Evolutionary conservation across 345 rosid genomes (phyloP).

Genomic region (Citrus hindsii): DNA sequence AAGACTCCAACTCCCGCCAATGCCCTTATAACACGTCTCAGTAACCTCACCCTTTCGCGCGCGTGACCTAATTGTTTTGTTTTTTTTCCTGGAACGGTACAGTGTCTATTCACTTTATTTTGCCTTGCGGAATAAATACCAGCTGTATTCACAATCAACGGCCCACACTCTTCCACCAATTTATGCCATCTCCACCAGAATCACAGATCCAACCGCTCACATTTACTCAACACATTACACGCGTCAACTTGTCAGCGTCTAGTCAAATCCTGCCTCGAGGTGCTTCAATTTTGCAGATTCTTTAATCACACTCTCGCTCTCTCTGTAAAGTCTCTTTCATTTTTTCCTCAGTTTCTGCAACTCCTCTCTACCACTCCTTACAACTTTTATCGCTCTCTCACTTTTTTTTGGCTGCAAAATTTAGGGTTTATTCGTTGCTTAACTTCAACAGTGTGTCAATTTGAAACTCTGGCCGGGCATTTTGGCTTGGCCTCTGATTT

Average conservation of each 20-base stretch:
- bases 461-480: background rate
- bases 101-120: background rate
- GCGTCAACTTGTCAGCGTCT: slow-evolving; percentile 24
- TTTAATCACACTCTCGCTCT: background rate
- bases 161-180: background rate
- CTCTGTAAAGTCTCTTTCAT: background rate
- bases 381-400: background rate
- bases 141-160: slow-evolving; percentile 35
- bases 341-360: slow-evolving; percentile 19
- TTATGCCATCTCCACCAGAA: background rate
- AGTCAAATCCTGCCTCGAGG: slow-evolving; percentile 25
- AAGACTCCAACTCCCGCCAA: background rate
- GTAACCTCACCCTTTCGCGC: slow-evolving; percentile 1
- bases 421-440: slow-evolving; percentile 8
- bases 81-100: background rate
- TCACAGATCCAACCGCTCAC: slow-evolving; percentile 8
- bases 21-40: no score
- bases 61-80: slow-evolving; percentile 11
- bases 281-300: slow-evolving; percentile 16
- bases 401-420: background rate
- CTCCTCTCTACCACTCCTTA: background rate
- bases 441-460: background rate
- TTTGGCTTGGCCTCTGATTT: background rate
- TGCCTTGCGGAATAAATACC: background rate
- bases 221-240: slow-evolving; percentile 2